A percentile compares a stretch with the other conserved stretches of the same genome.
Evolutionary conservation across 2,329 filamentous ascomycete species (phyloP).

Genomic region (Paracamarosporium sp.): DNA sequence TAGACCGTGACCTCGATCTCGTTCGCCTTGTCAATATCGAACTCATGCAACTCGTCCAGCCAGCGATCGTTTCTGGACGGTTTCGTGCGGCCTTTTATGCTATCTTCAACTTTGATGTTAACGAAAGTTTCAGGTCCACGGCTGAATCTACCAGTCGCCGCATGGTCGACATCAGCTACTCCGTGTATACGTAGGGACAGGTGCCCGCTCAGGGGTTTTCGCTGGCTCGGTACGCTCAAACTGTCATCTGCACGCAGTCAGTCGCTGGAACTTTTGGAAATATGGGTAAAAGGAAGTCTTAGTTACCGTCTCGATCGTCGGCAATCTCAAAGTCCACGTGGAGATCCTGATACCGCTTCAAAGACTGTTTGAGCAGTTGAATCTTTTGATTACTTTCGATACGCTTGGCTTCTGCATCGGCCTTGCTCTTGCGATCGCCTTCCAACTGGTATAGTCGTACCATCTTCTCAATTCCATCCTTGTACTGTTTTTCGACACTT

Average conservation of each 20-base stretch:
- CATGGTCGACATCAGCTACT: constrained; percentile 94
- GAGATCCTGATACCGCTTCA: constrained; percentile 96
- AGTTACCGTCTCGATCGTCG: constrained; percentile 78
- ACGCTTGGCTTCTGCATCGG: constrained; percentile 86
- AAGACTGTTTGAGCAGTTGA: constrained; percentile 88
- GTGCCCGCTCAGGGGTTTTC: constrained; percentile 93
- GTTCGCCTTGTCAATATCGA: constrained; percentile 97
- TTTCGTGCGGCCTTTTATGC: constrained; percentile 85
- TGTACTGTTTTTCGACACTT: constrained; percentile 98
- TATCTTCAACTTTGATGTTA: constrained; percentile 95
- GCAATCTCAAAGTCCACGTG: constrained; percentile 88
- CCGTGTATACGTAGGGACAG: constrained; percentile 85
- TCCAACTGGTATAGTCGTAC: constrained; percentile 97
- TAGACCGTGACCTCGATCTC: constrained; percentile 98
- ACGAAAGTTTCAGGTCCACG: constrained; percentile 94
- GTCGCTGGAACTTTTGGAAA: constrained; percentile 10
- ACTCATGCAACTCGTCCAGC: constrained; percentile 88
- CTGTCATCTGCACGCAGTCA: constrained; percentile 77
- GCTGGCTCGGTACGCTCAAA: constrained; percentile 90
- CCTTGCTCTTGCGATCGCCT: constrained; percentile 92
- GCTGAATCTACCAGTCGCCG: constrained; percentile 79
- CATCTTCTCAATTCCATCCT: constrained; percentile 99
- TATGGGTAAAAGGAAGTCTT: too few species aligned
- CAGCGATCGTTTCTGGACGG: constrained; percentile 86
- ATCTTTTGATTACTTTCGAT: constrained; percentile 99